phyloP scores from a whole-genome alignment of 23 red algal genomes.

The Chondrus crispus region DNA sequence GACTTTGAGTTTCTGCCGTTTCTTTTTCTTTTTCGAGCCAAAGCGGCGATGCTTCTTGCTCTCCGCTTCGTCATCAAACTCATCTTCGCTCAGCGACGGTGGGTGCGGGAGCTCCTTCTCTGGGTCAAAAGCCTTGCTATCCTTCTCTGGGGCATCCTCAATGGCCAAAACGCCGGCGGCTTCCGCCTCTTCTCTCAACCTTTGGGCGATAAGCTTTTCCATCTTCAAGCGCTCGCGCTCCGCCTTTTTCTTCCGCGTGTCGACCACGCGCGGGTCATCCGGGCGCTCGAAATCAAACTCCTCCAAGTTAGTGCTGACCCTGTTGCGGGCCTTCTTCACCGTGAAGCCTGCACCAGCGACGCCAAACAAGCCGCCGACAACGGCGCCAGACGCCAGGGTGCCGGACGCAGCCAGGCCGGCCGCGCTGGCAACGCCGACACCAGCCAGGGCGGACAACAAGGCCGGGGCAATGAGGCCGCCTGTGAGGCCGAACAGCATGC shows the following conservation, averaged over 20 bases:
- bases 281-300: conserved; percentile 89
- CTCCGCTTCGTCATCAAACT: conserved; percentile 27
- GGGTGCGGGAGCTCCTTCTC: conserved; percentile 37
- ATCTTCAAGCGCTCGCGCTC: conserved; percentile 15
- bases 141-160: neutral
- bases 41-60: conserved; percentile 25
- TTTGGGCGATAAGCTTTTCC: conserved; percentile 27
- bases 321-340: conserved; percentile 83
- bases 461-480: conserved; percentile 92
- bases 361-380: conserved; percentile 93
- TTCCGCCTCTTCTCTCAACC: conserved; percentile 9
- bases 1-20: conserved; percentile 49
- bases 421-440: conserved; percentile 78
- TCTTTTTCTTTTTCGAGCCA: conserved; percentile 56
- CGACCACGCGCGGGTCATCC: conserved; percentile 59
- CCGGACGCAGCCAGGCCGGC: conserved; percentile 82
- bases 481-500: conserved; percentile 91
- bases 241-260: conserved; percentile 18
- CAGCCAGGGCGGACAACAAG: conserved; percentile 79
- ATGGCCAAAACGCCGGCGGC: neutral
- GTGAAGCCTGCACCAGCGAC: conserved; percentile 77
- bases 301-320: conserved; percentile 63
- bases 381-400: conserved; percentile 78
- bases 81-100: conserved; percentile 3
- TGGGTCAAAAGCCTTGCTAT: neutral